Base-by-base conservation (phyloP, 1,284 basidiomycete genomes). In the Irpex lacteus region DNA sequence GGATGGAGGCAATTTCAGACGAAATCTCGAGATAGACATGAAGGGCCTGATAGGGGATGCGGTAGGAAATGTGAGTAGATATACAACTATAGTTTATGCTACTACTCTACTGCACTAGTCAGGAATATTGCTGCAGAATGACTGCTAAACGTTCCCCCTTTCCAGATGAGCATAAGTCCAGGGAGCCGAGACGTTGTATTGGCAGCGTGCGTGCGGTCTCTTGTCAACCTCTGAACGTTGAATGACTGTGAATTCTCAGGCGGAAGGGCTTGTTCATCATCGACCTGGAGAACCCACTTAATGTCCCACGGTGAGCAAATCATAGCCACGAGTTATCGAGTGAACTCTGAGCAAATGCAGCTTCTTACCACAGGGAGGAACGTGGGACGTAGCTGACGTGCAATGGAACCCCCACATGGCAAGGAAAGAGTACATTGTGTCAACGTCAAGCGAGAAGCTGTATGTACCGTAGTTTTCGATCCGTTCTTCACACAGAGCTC, bases 191-290 rank as follows among this genome's bases (percentile, higher is more conserved):
- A 94, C 71, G 81, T 95, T 36, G 91, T 92, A 1, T 82, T 94
- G 40, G 91, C 91, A 65, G 88, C 91, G 88, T 92, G 76, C 68
- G 89, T 78, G 19, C 11, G 37, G 18, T 13, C 55, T 6, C 3
- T 21, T 3, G 15, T 49, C 18, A 40, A 18, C 18, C 57, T 60
- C 52, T 59, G 21, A 56, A 11, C 44, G n/a, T 56, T 56, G 11
- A 56, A 36, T 18, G 52, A 53, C 13, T 19, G 52, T 13, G n/a
- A 18, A 2, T 4, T n/a, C 34, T 18, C 70, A 93, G 91, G 13
- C 88, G 97, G 6, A 91, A 95, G 68, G 97, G 97, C 0, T 82
- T 99, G n/a, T 98, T 95, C 76, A 96, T 99, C 66, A 92, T 99
- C 68, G 97, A 98, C 77, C 82, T 99, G 6, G 91, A 96, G 66